Base-by-base conservation (phyloP, 2,329 filamentous ascomycete species). In the Talaromyces sp. region DNA sequence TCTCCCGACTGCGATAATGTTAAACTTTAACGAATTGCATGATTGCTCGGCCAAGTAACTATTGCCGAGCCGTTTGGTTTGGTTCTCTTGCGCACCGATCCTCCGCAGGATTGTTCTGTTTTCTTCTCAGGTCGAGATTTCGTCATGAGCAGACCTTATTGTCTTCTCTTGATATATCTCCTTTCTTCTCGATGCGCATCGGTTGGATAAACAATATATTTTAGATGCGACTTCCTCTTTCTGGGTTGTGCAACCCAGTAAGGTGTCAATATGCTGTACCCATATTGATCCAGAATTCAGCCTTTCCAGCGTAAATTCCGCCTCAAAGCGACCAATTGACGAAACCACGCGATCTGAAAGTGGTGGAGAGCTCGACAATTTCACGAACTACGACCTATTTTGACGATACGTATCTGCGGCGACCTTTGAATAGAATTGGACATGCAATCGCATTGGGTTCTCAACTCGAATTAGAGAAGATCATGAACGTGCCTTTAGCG, bases 201-300 rank as follows among this genome's bases (percentile, higher is more conserved):
- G 2, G 31, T 11, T 37, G n/a, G 33, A 22, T 35, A 24, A 56
- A 39, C 19, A 37, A 9, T 10, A 39, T 37, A 56, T 2, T 35
- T 52, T 10, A 54, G 16, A 10, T 19, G 11, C 16, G n/a, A 39
- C 14, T 50, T 33, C 27, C n/a, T 56, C 14, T 50, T 33, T 14
- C n/a, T 56, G 31, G 52, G 52, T 56, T 56, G 52, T 56, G 50
- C 52, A 19, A 13, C 52, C n/a, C 19, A 56, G n/a, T 14, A 56
- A 10, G 33, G n/a, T 37, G 22, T 56, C 33, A 39, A 37, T 37
- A 37, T 56, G 33, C 52, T 22, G n/a, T 16, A 24, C 33, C 39
- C 19, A 56, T 19, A 39, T 22, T 39, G 50, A 54, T 19, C 31
- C 4, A 11, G 31, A 31, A 16, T 7, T n/a, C 27, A 52, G 49